Percentiles rank a stretch among this genome's conserved stretches.
phyloP scores from a whole-genome alignment of 148 eudicot species.

The Pharnaceum exiguum region DNA sequence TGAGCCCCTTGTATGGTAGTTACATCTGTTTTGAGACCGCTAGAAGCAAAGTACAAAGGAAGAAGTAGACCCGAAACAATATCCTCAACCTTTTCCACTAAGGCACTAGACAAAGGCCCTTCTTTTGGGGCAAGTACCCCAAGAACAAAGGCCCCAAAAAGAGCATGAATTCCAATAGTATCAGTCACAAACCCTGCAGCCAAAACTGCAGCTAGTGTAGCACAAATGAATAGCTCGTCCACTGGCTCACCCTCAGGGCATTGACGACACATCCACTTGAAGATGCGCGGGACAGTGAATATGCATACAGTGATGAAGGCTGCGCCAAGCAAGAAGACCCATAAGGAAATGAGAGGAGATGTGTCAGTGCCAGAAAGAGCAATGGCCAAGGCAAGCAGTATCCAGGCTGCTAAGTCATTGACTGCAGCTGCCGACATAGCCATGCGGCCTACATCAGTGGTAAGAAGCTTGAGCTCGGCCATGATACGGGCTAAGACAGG shows the following conservation, averaged over 20 bases:
- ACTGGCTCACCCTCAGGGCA: slow-evolving; percentile 67
- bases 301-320: slow-evolving; percentile 40
- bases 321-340: slow-evolving; percentile 45
- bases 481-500: slow-evolving; percentile 68
- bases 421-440: slow-evolving; percentile 73
- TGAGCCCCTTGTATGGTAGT: slow-evolving; percentile 1
- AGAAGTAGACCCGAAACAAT: slow-evolving; percentile 66
- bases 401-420: slow-evolving; percentile 70
- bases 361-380: slow-evolving; percentile 44
- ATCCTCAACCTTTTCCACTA: slow-evolving; percentile 68
- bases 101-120: slow-evolving; percentile 54
- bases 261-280: slow-evolving; percentile 46
- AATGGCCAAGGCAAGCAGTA: slow-evolving; percentile 60
- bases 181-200: slow-evolving; percentile 64
- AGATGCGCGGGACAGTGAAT: slow-evolving; percentile 35
- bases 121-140: slow-evolving; percentile 67
- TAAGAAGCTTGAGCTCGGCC: slow-evolving; percentile 72
- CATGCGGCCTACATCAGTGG: slow-evolving; percentile 52
- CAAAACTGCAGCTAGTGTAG: slow-evolving; percentile 61
- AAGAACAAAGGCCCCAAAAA: slow-evolving; percentile 73
- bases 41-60: slow-evolving; percentile 62
- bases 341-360: slow-evolving; percentile 37
- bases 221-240: slow-evolving; percentile 53
- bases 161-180: slow-evolving; percentile 72
- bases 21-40: slow-evolving; percentile 56